Conservation (phyloP, 768 basidiomycete genomes). For the Trametes elegans region DNA sequence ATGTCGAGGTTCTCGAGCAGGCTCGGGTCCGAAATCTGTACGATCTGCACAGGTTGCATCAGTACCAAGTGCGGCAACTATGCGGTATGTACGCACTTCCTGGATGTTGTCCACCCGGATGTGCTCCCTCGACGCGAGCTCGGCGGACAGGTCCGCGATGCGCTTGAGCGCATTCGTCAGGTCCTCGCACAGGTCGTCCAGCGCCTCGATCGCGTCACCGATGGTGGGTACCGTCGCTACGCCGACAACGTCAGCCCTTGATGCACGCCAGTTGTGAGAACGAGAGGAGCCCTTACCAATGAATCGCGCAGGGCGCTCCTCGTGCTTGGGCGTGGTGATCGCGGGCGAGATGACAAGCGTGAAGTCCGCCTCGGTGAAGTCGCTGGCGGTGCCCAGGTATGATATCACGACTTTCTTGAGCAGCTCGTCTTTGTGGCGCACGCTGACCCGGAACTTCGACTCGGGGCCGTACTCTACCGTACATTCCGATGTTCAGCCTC, state of each 20-base stretch:
- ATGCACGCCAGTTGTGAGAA: neutral
- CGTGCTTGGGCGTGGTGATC: slow-evolving; percentile 52
- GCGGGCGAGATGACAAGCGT: slow-evolving; percentile 69
- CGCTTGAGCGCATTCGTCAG: slow-evolving; percentile 62
- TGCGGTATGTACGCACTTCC: slow-evolving; percentile 62
- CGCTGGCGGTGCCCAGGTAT: slow-evolving; percentile 70
- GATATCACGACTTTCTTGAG: slow-evolving; percentile 60
- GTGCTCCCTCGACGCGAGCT: slow-evolving; percentile 70
- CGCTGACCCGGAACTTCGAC: slow-evolving; percentile 57
- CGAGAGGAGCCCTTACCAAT: slow-evolving; percentile 43
- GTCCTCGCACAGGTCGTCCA: slow-evolving; percentile 60
- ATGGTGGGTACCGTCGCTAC: slow-evolving; percentile 77
- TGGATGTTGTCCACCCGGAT: slow-evolving; percentile 68
- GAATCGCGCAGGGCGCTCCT: slow-evolving; percentile 57
- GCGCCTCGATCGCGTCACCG: slow-evolving; percentile 67
- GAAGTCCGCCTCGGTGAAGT: slow-evolving; percentile 79
- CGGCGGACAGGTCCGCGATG: slow-evolving; percentile 64
- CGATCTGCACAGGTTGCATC: slow-evolving; percentile 57
- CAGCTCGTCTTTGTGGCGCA: slow-evolving; percentile 53
- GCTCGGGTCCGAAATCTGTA: slow-evolving; percentile 47
- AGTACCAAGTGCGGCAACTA: slow-evolving; percentile 49
- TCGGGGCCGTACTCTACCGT: slow-evolving; percentile 47
- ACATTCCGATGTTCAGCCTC: too few species aligned
- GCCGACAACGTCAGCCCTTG: neutral
- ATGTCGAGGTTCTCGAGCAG: slow-evolving; percentile 68